Percentiles rank a stretch among this genome's conserved stretches.
Conservation (phyloP, 352 stramenopile genomes). For the Sclerospora graminicola region DNA sequence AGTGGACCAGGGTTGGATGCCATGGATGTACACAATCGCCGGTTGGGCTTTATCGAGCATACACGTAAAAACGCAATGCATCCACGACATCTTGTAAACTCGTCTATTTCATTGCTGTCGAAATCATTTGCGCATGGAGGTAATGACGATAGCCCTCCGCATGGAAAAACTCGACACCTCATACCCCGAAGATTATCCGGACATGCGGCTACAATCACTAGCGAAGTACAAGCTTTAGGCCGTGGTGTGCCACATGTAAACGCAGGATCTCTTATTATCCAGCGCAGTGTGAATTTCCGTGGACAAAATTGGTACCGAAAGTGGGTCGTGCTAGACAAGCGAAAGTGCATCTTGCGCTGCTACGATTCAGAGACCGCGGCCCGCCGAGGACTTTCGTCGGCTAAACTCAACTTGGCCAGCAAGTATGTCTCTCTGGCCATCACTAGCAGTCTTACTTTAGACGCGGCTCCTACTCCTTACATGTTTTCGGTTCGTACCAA, state of each 20-base stretch:
- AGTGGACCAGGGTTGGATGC: slow-evolving; percentile 1
- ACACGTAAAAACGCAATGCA: slow-evolving; percentile 44
- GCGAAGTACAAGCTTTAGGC: slow-evolving; percentile 2
- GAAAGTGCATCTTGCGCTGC: slow-evolving; percentile 54
- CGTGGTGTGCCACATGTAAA: slow-evolving; percentile 21
- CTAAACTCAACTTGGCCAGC: slow-evolving; percentile 52
- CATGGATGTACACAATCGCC: slow-evolving; percentile 26
- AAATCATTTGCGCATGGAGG: slow-evolving; percentile 42
- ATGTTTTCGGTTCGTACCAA: slow-evolving; percentile 57
- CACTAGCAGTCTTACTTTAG: slow-evolving; percentile 40
- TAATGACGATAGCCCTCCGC: slow-evolving; percentile 11
- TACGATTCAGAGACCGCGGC: slow-evolving; percentile 63
- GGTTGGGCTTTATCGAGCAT: slow-evolving; percentile 61
- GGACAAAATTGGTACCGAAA: slow-evolving; percentile 72
- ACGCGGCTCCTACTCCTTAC: slow-evolving; percentile 52
- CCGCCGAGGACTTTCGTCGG: slow-evolving; percentile 39
- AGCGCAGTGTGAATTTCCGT: slow-evolving; percentile 62
- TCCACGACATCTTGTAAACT: slow-evolving; percentile 55
- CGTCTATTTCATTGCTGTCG: slow-evolving; percentile 61
- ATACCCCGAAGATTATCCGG: slow-evolving; percentile 14
- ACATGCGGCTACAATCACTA: slow-evolving; percentile 3
- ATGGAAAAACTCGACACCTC: slow-evolving; percentile 18
- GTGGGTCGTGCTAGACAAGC: slow-evolving; percentile 62
- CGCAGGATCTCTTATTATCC: slow-evolving; percentile 47
- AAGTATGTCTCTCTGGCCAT: slow-evolving; percentile 57